Base-by-base conservation (phyloP, 768 basidiomycete genomes). In the Termitomyces sp. region DNA sequence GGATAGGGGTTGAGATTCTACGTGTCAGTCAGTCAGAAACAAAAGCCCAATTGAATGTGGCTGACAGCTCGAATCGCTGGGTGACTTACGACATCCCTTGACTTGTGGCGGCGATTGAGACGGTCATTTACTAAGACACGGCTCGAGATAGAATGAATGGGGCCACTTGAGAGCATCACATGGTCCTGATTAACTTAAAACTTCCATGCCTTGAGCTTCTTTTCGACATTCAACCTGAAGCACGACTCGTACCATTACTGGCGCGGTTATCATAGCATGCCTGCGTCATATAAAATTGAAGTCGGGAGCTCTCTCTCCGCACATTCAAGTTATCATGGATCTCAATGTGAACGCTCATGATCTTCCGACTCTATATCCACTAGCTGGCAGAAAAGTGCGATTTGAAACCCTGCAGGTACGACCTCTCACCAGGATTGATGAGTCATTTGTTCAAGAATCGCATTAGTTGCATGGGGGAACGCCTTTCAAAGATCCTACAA, bases 391-490 rank as follows among this genome's bases (percentile, higher is more conserved):
- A 60, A 67, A 67, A 3, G 77, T 79, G 25, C 79, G 82, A 57
- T 86, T 84, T 61, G 83, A 85, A 60, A 86, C 84, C 2, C 52
- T 59, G 11, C 54, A 59, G 47, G 60, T 56, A 52, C 12, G 37
- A 34, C 16, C 19, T 10, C 34, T 17, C 10, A 14, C 3, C 19
- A 23, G 6, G 7, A 41, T 21, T 17, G 5, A 40, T 16, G 50
- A 5, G 6, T 35, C n/a, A 8, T n/a, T 8, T 2, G 27, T 25
- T 10, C 39, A 17, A 42, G 14, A 21, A 19, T 14, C 21, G 8
- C 66, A 82, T 17, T 81, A 86, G 68, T 69, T 87, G 10, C 85
- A 87, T 55, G 85, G 83, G 1, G 86, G 85, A 0, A 59, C 59
- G 5, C 80, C 83, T 54, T 70, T 67, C 4, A 70, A 74, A 2